Percentiles rank a stretch among this genome's conserved stretches.
These are phyloP conservation scores for Globisporangium rhizosaccharum DNA, from an alignment of 352 stramenopile genomes.

Conservation along the genomic window DNA sequence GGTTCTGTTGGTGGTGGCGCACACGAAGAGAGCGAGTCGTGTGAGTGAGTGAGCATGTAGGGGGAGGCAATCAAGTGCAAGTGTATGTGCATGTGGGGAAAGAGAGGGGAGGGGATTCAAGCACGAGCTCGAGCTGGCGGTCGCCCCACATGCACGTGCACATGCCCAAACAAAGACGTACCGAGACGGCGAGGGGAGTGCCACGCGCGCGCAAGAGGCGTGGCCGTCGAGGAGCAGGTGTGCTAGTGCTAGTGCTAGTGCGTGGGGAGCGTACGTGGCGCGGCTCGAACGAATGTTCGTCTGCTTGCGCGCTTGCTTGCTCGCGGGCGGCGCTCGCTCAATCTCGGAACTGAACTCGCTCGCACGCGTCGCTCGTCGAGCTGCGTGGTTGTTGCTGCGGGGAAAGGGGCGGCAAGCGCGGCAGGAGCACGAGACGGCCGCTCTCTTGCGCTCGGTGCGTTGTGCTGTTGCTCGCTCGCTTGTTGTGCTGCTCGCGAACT, in stretches of 20 bases:
- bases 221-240: background rate
- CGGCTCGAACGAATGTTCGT: constrained; percentile 1
- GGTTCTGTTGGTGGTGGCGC: too few species aligned
- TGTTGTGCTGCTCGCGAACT: background rate
- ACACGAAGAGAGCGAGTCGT: too few species aligned
- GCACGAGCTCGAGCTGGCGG: background rate
- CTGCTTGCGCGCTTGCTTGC: too few species aligned
- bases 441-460: constrained; percentile 10
- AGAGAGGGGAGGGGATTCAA: background rate
- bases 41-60: too few species aligned
- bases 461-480: constrained; percentile 4
- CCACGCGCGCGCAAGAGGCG: background rate
- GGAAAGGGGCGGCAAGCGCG: constrained; percentile 1
- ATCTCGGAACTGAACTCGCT: background rate
- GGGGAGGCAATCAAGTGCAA: background rate
- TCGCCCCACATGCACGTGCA: background rate
- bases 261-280: background rate
- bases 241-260: background rate
- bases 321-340: background rate
- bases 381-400: background rate
- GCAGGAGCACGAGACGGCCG: background rate
- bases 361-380: background rate
- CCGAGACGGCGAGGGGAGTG: background rate
- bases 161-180: background rate
- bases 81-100: background rate